Evolutionary conservation across 2,329 filamentous ascomycete species (phyloP).

Genomic region (Onygena corvina): DNA sequence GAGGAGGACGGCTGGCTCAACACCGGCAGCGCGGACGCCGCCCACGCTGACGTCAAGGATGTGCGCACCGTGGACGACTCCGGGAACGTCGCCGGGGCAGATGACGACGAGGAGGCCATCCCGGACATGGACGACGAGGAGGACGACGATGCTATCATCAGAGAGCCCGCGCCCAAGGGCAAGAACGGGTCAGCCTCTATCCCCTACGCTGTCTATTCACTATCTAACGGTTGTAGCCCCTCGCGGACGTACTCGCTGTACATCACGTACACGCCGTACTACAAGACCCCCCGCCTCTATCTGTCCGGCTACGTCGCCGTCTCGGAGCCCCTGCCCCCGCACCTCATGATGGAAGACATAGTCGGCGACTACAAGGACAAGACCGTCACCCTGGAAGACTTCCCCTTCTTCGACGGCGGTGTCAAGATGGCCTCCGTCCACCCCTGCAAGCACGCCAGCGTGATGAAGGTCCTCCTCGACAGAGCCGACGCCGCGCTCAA

Average conservation of each 20-base stretch:
- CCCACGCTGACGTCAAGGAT: constrained; percentile 57
- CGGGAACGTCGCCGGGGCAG: constrained; percentile 68
- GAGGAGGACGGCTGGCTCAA: constrained; percentile 76
- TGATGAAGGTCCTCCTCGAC: constrained; percentile 96
- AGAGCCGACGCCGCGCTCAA: constrained; percentile 89
- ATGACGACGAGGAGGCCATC: constrained; percentile 66
- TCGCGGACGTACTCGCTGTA: constrained; percentile 94
- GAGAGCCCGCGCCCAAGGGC: constrained; percentile 47
- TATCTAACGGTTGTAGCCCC: constrained; percentile 43
- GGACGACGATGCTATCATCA: constrained; percentile 87
- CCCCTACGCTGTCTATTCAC: constrained; percentile 15
- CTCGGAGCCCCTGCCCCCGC: constrained; percentile 68
- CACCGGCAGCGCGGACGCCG: constrained; percentile 65
- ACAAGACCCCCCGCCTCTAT: constrained; percentile 88
- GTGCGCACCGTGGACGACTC: constrained; percentile 82
- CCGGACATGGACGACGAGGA: constrained; percentile 98
- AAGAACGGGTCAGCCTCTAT: constrained; percentile 34
- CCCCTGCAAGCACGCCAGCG: constrained; percentile 90
- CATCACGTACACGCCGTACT: constrained; percentile 95
- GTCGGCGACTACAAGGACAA: constrained; percentile 97
- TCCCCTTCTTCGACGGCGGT: constrained; percentile 80
- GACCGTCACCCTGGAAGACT: constrained; percentile 95
- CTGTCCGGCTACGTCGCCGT: constrained; percentile 75
- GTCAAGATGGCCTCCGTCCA: constrained; percentile 96
- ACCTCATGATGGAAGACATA: constrained; percentile 92